Percentiles rank a stretch among this genome's conserved stretches.
Conservation (phyloP, 352 stramenopile genomes). For the Thraustochytrium striatum region DNA sequence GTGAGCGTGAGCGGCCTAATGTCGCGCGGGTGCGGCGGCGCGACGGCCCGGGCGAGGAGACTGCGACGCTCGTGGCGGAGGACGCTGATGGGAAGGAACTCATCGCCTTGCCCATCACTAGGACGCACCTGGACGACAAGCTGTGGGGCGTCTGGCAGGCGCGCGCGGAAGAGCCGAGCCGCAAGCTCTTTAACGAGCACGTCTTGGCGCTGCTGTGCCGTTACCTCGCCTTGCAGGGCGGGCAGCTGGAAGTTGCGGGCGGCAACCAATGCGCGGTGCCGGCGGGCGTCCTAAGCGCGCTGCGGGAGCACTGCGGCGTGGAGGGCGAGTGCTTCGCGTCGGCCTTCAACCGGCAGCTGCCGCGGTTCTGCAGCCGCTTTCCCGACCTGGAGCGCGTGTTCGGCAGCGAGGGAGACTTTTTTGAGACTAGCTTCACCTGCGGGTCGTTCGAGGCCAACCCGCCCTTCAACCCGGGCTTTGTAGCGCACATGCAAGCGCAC, state of each 20-base stretch:
- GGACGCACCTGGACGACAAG: neutral
- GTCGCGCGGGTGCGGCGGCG: neutral
- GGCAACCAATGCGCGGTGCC: slow-evolving; percentile 77
- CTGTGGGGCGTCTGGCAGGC: neutral
- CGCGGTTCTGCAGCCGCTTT: slow-evolving; percentile 80
- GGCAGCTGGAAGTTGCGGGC: slow-evolving; percentile 51
- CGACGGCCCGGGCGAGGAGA: neutral
- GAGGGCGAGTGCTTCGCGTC: slow-evolving; percentile 87
- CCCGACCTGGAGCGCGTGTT: slow-evolving; percentile 77
- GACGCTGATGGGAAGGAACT: neutral
- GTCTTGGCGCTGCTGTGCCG: slow-evolving; percentile 8
- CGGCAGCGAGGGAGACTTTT: slow-evolving; percentile 82
- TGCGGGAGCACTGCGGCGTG: slow-evolving; percentile 73
- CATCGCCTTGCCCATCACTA: neutral
- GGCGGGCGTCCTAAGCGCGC: slow-evolving; percentile 76
- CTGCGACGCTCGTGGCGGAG: neutral
- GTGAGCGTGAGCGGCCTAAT: neutral
- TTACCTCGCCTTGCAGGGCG: slow-evolving; percentile 7
- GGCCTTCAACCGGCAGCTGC: slow-evolving; percentile 80
- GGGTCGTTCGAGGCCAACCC: slow-evolving; percentile 84
- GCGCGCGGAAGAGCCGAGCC: neutral
- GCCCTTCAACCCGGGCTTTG: slow-evolving; percentile 78
- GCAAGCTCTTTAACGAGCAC: neutral
- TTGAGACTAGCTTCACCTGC: slow-evolving; percentile 71
- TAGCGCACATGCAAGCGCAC: slow-evolving; percentile 79